Evolutionary conservation across 441 rosid genomes (phyloP).

Genomic region (Adansonia madagascariensis): DNA sequence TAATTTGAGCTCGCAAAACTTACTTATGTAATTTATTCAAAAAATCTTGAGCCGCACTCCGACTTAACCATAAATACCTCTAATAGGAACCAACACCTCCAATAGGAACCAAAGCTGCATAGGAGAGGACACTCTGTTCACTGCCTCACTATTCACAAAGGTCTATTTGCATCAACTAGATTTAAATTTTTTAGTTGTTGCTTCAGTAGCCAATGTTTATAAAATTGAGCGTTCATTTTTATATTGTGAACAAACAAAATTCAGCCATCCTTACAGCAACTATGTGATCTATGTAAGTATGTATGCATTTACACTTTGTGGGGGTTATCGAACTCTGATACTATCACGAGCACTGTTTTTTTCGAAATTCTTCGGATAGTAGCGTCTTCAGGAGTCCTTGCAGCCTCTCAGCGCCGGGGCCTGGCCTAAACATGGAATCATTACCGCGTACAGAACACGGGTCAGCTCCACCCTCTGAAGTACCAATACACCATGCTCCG

Average conservation of each 20-base stretch:
- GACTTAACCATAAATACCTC: too few species aligned
- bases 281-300: slow-evolving; percentile 37
- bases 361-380: slow-evolving; percentile 62
- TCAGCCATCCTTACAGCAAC: slow-evolving; percentile 27
- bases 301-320: slow-evolving; percentile 44
- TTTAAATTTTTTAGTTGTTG: too few species aligned
- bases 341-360: slow-evolving; percentile 63
- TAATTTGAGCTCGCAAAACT: too few species aligned
- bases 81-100: too few species aligned
- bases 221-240: neutral
- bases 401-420: slow-evolving; percentile 79
- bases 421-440: slow-evolving; percentile 66
- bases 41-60: too few species aligned
- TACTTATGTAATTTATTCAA: too few species aligned
- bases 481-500: slow-evolving; percentile 91
- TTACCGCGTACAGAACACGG: slow-evolving; percentile 67
- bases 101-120: too few species aligned
- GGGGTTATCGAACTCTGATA: slow-evolving; percentile 29
- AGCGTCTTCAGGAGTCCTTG: slow-evolving; percentile 55
- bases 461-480: slow-evolving; percentile 59
- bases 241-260: slow-evolving; percentile 16
- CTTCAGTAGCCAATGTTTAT: too few species aligned
- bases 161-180: too few species aligned
- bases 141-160: too few species aligned
- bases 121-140: too few species aligned